phyloP scores from a whole-genome alignment of 2,329 filamentous ascomycete genomes.

The Cladosporium sp. region DNA sequence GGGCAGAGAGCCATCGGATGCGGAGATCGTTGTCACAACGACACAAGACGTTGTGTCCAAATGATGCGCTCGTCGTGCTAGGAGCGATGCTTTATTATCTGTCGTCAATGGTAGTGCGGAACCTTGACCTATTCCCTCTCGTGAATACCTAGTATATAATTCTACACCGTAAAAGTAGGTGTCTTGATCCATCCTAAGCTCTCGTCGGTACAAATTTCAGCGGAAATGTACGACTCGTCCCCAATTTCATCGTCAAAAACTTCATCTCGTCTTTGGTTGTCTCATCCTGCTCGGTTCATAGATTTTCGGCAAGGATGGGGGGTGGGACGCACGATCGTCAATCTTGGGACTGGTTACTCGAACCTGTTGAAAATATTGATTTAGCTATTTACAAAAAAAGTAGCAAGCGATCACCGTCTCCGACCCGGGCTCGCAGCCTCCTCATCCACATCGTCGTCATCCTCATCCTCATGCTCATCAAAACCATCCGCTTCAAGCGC shows the following conservation, averaged over 20 bases:
- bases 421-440: constrained; percentile 29
- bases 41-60: neutral
- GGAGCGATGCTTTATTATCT: no score
- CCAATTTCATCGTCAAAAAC: no score
- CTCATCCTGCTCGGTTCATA: no score
- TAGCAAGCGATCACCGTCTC: neutral
- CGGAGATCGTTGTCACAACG: neutral
- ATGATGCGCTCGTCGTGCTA: neutral
- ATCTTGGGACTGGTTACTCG: no score
- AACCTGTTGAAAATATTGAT: neutral
- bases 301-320: no score
- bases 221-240: no score
- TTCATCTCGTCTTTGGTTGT: no score
- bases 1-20: neutral
- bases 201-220: no score
- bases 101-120: neutral
- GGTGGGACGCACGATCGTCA: no score
- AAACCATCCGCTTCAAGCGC: constrained; percentile 61
- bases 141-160: no score
- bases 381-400: neutral
- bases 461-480: constrained; percentile 38
- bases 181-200: no score
- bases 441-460: constrained; percentile 32
- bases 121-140: neutral
- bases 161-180: no score